These are phyloP conservation scores for Phytophthora foliorum DNA, from an alignment of 352 stramenopile genomes.

Conservation along the genomic window DNA sequence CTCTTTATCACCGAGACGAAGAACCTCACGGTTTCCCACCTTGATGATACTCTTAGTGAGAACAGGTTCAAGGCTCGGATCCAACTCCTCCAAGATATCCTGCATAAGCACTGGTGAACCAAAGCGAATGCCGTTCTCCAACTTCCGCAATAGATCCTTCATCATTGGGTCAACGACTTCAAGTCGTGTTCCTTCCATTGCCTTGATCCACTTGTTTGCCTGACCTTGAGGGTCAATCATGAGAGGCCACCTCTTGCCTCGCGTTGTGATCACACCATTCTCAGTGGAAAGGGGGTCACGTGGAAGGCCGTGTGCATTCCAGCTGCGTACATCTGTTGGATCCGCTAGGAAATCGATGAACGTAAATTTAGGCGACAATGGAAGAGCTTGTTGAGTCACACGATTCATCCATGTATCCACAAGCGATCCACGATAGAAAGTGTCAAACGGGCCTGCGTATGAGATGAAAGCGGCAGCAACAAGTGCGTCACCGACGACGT, in stretches of 20 bases:
- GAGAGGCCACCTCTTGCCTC: constrained; percentile 95
- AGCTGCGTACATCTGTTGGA: constrained; percentile 94
- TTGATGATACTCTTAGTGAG: constrained; percentile 96
- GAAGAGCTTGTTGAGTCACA: constrained; percentile 87
- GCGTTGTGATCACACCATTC: constrained; percentile 97
- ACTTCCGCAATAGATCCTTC: constrained; percentile 94
- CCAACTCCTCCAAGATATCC: constrained; percentile 96
- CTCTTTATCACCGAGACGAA: constrained; percentile 96
- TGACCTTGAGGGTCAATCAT: constrained; percentile 98
- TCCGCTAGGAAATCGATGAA: constrained; percentile 95
- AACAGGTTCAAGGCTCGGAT: constrained; percentile 95
- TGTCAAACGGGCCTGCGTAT: constrained; percentile 96
- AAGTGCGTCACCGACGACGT: constrained; percentile 94
- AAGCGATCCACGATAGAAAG: constrained; percentile 87
- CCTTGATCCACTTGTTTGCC: constrained; percentile 98
- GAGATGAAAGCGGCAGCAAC: constrained; percentile 95
- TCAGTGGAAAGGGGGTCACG: constrained; percentile 95
- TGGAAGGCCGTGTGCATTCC: constrained; percentile 96
- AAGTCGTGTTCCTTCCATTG: constrained; percentile 91
- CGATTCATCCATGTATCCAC: constrained; percentile 92
- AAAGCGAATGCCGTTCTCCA: constrained; percentile 96
- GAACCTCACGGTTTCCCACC: constrained; percentile 93
- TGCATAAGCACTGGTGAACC: constrained; percentile 95
- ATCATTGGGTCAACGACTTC: constrained; percentile 96
- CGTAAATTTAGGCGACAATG: constrained; percentile 89